phyloP scores from a whole-genome alignment of 2,329 filamentous ascomycete species.

The Fusarium setosum region DNA sequence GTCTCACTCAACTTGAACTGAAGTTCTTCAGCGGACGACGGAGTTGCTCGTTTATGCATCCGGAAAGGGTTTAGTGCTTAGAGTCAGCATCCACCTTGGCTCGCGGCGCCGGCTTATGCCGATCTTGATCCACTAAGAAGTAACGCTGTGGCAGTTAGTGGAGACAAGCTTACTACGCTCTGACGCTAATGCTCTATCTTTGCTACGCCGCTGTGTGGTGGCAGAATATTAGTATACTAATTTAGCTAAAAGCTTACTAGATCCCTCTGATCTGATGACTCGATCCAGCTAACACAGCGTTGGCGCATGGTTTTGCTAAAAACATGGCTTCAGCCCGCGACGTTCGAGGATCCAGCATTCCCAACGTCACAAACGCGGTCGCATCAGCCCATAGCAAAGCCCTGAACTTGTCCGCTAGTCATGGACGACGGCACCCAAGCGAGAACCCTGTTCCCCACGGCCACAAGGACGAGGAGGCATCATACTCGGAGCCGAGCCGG shows the following conservation, averaged over 20 bases:
- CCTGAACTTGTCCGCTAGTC: background rate
- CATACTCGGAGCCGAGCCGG: conserved; percentile 36
- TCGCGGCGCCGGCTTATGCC: background rate
- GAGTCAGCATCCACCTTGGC: conserved; percentile 11
- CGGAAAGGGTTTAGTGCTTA: conserved; percentile 30
- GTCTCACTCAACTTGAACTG: too few relatives aligned
- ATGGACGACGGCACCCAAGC: background rate
- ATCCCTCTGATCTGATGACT: background rate
- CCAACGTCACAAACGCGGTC: background rate
- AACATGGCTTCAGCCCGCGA: background rate
- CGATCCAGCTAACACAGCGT: background rate
- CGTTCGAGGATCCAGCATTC: background rate
- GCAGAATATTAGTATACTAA: background rate
- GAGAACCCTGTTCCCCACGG: background rate
- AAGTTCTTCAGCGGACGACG: background rate
- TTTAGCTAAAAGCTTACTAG: background rate
- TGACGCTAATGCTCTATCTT: too few relatives aligned
- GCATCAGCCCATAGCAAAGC: background rate
- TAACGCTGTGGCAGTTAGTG: background rate
- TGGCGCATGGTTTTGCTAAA: background rate
- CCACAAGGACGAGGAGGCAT: conserved; percentile 24
- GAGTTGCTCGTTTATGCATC: conserved; percentile 36
- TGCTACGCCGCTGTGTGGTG: too few relatives aligned
- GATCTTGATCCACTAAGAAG: background rate
- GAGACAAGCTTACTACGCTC: too few relatives aligned